Evolutionary conservation across 768 basidiomycete species (phyloP), one percentile per base, ranked within the genome.

Genomic region (Pisolithus microcarpus): DNA sequence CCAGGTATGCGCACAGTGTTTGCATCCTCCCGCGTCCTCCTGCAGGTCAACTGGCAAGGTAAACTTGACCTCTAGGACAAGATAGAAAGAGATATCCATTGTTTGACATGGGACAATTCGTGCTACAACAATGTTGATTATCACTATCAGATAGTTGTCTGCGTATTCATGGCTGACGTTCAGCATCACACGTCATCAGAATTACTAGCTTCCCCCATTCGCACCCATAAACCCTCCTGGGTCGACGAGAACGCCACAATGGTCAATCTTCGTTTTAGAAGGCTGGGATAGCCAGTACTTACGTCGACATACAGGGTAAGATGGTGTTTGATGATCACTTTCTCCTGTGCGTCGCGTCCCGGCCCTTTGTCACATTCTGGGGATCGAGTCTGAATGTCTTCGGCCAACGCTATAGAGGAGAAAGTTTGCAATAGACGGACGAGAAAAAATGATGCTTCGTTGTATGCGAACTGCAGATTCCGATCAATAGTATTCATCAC

Each of bases 381-480:
- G 2, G 80, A 73, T 23, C 63, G 65, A 1, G 72, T 69, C 6
- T 78, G 78, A 0, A 73, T 73, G 15, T 76, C 73, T 5, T 61
- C 63, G 1, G 72, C 76, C 19, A 81, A 69, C 2, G 64, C 57
- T 38, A 85, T 64, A 2, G 60, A 58, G 3, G 72, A 72, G 63
- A 82, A 82, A 7, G 62, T 61, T 59, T 86, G 84, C 6, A 85
- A 62, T 7, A 86, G 66, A 9, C 79, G 75, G 43, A 80, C 71
- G 40, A 86, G 72, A 65, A 84, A 75, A 64, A 80, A 85, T 1
- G 82, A 83, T 2, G 73, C 65, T 58, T 84, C 81, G 53, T 83
- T 73, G 63, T 85, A 85, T 5, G 84, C 83, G 57, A 84, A 84
- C 76, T 83, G 53, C 36, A 48, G 37, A 52, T 31, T 54, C 47